These are phyloP conservation scores for Dryas octopetala DNA, from an alignment of 306 rosid species.

Conservation along the genomic window DNA sequence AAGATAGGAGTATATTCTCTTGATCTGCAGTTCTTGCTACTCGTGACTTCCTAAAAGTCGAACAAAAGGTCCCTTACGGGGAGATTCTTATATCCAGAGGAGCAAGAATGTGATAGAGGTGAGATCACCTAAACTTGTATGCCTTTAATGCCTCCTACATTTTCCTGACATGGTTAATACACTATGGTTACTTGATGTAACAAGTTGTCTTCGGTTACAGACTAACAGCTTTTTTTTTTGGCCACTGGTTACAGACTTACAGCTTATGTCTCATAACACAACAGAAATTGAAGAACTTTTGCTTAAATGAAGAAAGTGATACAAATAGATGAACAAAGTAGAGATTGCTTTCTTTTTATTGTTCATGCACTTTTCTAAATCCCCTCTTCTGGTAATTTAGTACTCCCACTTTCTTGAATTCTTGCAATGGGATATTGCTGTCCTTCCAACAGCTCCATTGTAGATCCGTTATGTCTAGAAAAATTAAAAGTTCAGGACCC, in stretches of 20 bases:
- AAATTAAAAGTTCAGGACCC: too few relatives aligned
- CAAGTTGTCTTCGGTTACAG: background rate
- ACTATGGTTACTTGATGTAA: background rate
- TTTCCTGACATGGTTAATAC: background rate
- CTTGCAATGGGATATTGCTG: too few relatives aligned
- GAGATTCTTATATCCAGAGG: slow-evolving; percentile 74
- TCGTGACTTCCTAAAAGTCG: slow-evolving; percentile 50
- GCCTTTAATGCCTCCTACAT: too few relatives aligned
- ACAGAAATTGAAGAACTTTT: background rate
- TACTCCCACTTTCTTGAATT: too few relatives aligned
- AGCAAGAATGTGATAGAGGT: slow-evolving; percentile 58
- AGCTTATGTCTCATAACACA: background rate
- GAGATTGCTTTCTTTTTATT: background rate
- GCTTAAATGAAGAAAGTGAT: slow-evolving; percentile 1
- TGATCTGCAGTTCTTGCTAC: slow-evolving; percentile 57
- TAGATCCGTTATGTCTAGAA: too few relatives aligned
- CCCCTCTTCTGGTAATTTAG: background rate
- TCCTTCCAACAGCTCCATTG: too few relatives aligned
- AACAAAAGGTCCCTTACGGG: slow-evolving; percentile 53
- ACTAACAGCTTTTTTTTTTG: too few relatives aligned
- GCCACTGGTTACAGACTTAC: background rate
- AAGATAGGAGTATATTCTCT: background rate
- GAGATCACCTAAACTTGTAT: background rate
- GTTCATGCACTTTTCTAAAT: too few relatives aligned
- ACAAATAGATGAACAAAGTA: background rate